A percentile compares a stretch with the other conserved stretches of the same genome.
Evolutionary conservation across 352 stramenopile genomes (phyloP).

Genomic region (Poterioochromonas sp.): DNA sequence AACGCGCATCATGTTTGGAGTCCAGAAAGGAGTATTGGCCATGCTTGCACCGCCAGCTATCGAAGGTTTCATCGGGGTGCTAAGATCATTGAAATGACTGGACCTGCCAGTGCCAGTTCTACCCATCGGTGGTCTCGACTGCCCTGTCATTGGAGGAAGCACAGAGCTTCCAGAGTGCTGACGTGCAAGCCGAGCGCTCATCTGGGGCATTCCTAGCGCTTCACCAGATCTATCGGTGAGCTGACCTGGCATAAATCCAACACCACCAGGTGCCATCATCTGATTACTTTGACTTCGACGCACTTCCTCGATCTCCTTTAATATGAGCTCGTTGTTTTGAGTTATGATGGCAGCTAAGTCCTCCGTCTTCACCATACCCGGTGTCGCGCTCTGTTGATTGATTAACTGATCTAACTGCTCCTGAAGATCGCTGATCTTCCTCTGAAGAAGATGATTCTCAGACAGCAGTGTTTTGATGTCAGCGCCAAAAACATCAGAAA

Average conservation of each 20-base stretch:
- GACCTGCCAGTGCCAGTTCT: no score
- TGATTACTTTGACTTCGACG: neutral
- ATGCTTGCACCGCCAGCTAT: neutral
- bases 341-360: neutral
- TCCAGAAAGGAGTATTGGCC: neutral
- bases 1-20: neutral
- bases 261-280: neutral
- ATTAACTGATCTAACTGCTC: neutral
- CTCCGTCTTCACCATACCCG: neutral
- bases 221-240: no score
- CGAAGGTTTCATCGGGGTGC: neutral
- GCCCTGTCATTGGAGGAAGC: neutral
- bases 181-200: neutral
- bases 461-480: neutral
- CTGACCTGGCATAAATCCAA: no score
- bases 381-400: neutral
- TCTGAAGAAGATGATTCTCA: neutral
- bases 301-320: neutral
- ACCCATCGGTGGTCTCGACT: no score
- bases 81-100: no score
- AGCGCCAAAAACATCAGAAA: neutral
- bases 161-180: neutral
- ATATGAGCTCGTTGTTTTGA: constrained; percentile 6
- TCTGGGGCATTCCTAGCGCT: no score
- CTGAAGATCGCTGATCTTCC: neutral